phyloP scores from a whole-genome alignment of 2,329 filamentous ascomycete genomes.

The Davidsoniella neocaledoniae region DNA sequence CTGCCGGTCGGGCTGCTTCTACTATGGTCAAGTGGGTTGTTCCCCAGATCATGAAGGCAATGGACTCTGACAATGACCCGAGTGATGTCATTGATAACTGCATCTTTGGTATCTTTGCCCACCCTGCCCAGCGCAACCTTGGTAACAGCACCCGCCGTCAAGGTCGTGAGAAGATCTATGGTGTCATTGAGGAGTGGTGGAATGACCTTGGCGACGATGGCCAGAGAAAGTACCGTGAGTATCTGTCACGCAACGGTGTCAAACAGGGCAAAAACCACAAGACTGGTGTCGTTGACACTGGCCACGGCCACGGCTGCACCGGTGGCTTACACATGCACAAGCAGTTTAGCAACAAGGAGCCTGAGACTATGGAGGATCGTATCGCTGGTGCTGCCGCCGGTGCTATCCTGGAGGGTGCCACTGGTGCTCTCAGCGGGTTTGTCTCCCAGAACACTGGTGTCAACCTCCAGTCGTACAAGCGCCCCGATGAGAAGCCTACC shows the following conservation, averaged over 20 bases:
- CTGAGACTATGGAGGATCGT: conserved; percentile 35
- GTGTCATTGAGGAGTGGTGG: conserved; percentile 77
- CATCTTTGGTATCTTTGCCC: conserved; percentile 69
- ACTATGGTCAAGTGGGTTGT: conserved; percentile 71
- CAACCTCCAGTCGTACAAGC: conserved; percentile 21
- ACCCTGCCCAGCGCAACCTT: conserved; percentile 59
- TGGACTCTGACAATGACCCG: conserved; percentile 63
- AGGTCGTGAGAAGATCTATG: conserved; percentile 61
- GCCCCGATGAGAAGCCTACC: conserved; percentile 29
- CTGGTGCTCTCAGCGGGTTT: conserved; percentile 32
- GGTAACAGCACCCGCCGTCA: conserved; percentile 56
- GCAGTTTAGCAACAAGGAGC: conserved; percentile 29
- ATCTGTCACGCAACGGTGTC: conserved; percentile 67
- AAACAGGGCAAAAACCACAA: conserved; percentile 68
- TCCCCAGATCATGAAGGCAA: conserved; percentile 73
- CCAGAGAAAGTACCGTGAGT: conserved; percentile 50
- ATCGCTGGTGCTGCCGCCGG: conserved; percentile 39
- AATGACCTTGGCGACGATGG: conserved; percentile 41
- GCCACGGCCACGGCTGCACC: conserved; percentile 68
- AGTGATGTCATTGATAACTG: conserved; percentile 58
- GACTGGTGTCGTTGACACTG: conserved; percentile 65
- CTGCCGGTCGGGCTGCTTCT: conserved; percentile 68
- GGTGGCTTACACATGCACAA: conserved; percentile 68
- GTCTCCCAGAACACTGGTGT: conserved; percentile 30
- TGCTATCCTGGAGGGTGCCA: conserved; percentile 40